Evolutionary conservation across 2,329 filamentous ascomycete species (phyloP).

Genomic region (Trichoderma koningii): DNA sequence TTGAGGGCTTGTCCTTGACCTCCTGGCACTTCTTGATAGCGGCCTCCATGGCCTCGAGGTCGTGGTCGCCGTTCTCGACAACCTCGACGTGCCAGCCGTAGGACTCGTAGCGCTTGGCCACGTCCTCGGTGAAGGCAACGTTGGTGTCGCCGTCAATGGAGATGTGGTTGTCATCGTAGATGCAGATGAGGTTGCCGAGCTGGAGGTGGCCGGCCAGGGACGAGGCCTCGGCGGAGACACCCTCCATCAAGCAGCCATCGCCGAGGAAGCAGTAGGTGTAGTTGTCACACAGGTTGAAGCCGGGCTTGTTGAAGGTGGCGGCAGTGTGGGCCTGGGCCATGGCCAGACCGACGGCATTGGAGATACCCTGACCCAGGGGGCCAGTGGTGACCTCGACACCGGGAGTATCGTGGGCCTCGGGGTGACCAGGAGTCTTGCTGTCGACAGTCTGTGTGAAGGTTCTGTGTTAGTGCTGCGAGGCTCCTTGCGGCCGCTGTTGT

Average conservation of each 20-base stretch:
- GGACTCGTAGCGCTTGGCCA: slow-evolving; percentile 88
- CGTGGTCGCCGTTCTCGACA: slow-evolving; percentile 85
- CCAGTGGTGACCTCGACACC: slow-evolving; percentile 98
- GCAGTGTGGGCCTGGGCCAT: slow-evolving; percentile 92
- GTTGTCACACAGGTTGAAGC: slow-evolving; percentile 89
- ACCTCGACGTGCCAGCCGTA: slow-evolving; percentile 93
- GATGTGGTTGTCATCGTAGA: slow-evolving; percentile 99
- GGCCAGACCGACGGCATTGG: slow-evolving; percentile 96
- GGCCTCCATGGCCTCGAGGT: slow-evolving; percentile 83
- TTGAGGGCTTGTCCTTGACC: slow-evolving; percentile 92
- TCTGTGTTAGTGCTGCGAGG: slow-evolving; percentile 24
- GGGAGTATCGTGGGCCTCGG: slow-evolving; percentile 93
- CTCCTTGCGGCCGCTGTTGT: neutral
- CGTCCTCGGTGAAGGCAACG: slow-evolving; percentile 95
- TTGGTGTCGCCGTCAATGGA: slow-evolving; percentile 94
- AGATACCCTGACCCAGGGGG: slow-evolving; percentile 94
- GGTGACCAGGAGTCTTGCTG: slow-evolving; percentile 90
- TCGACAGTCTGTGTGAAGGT: slow-evolving; percentile 49
- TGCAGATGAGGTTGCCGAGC: slow-evolving; percentile 93
- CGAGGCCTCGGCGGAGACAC: slow-evolving; percentile 88
- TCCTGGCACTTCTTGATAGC: slow-evolving; percentile 83
- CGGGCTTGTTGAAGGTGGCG: slow-evolving; percentile 94
- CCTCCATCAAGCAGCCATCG: slow-evolving; percentile 98
- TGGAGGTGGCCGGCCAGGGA: slow-evolving; percentile 94
- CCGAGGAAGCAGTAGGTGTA: slow-evolving; percentile 97